Evolutionary conservation across 2,329 filamentous ascomycete genomes (phyloP).

Genomic region (Lasiodiplodia sp.): DNA sequence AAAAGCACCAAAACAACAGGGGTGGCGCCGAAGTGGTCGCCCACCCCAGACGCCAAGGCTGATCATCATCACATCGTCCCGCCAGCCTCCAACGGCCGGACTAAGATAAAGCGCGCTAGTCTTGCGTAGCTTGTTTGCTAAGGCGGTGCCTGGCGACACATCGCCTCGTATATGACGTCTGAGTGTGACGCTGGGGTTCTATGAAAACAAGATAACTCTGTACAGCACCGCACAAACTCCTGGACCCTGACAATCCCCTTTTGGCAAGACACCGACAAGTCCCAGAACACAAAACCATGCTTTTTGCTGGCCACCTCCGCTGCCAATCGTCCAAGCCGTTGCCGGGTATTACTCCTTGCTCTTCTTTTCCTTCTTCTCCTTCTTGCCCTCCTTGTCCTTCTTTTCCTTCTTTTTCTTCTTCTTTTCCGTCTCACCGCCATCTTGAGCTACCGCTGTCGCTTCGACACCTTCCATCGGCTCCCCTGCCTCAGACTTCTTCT

Average conservation of each 20-base stretch:
- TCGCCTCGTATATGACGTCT: not conserved
- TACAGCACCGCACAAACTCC: conserved; percentile 15
- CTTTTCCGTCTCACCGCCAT: conserved; percentile 18
- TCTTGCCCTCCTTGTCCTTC: conserved; percentile 40
- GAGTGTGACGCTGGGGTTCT: not conserved
- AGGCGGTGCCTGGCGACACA: not conserved
- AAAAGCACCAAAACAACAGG: conserved; percentile 29
- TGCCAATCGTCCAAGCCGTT: conserved; percentile 37
- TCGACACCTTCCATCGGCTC: conserved; percentile 32
- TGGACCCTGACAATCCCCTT: conserved; percentile 21
- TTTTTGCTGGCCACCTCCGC: not conserved
- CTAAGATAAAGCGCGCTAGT: not conserved
- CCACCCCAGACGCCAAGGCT: conserved; percentile 29
- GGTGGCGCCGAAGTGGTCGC: conserved; percentile 16
- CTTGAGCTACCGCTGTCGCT: conserved; percentile 28
- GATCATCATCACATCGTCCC: conserved; percentile 24
- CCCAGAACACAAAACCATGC: not conserved
- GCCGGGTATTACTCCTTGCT: conserved; percentile 41
- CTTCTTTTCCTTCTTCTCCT: conserved; percentile 41
- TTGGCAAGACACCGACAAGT: conserved; percentile 9
- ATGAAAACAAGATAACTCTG: not conserved
- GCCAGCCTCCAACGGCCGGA: conserved; percentile 22
- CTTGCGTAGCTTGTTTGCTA: conserved; percentile 6
- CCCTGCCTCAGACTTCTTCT: conserved; percentile 19
- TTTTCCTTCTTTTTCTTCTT: conserved; percentile 48